phyloP scores from a whole-genome alignment of 2,329 filamentous ascomycete species.

The Metarhizium rileyi region DNA sequence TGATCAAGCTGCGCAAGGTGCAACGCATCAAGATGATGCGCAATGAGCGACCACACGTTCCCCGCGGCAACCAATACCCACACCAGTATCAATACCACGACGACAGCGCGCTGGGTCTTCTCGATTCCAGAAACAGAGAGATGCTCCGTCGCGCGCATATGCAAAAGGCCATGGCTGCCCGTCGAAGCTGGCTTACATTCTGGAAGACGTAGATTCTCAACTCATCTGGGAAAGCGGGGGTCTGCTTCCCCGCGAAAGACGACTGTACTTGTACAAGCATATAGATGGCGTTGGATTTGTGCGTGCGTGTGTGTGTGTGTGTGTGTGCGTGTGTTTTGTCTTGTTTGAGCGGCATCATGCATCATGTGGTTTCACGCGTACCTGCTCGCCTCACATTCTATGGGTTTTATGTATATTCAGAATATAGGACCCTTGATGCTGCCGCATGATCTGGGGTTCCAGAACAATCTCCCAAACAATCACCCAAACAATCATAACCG shows the following conservation, averaged over 20 bases:
- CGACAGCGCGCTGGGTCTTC: constrained; percentile 38
- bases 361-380: no score
- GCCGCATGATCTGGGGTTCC: no score
- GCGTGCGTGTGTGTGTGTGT: no score
- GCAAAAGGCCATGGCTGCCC: constrained; percentile 31
- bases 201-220: constrained; percentile 5
- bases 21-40: constrained; percentile 78
- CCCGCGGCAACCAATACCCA: constrained; percentile 30
- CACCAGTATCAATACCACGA: constrained; percentile 20
- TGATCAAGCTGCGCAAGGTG: constrained; percentile 73
- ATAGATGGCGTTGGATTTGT: constrained; percentile 8
- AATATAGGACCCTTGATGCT: no score
- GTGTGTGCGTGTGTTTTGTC: no score
- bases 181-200: constrained; percentile 20
- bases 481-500: no score
- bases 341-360: no score
- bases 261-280: neutral
- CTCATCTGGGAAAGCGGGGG: neutral
- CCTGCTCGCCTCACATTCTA: no score
- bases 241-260: neutral
- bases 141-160: constrained; percentile 41
- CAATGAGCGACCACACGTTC: constrained; percentile 29
- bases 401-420: no score
- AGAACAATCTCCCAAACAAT: neutral
- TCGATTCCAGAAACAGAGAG: constrained; percentile 46